Evolutionary conservation across 2,329 filamentous ascomycete species (phyloP).

Genomic region (Metarhizium guizhouense): DNA sequence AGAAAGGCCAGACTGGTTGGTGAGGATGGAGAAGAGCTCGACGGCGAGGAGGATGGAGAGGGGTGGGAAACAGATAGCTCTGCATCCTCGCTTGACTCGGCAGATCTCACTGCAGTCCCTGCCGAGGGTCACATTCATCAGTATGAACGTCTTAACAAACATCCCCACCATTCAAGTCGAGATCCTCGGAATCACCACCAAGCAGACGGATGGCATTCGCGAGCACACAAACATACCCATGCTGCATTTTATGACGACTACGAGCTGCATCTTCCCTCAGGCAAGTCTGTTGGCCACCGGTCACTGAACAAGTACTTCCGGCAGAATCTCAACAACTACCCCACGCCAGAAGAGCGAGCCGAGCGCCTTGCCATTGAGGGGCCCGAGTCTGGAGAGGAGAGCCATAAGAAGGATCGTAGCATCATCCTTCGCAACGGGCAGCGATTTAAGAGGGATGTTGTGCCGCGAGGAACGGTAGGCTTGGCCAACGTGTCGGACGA

Average conservation of each 20-base stretch:
- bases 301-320: slow-evolving; percentile 82
- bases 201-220: slow-evolving; percentile 71
- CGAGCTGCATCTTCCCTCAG: slow-evolving; percentile 86
- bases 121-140: slow-evolving; percentile 64
- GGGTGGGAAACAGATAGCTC: slow-evolving; percentile 96
- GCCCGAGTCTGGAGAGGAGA: slow-evolving; percentile 24
- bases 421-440: slow-evolving; percentile 7
- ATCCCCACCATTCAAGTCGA: slow-evolving; percentile 65
- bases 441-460: slow-evolving; percentile 43
- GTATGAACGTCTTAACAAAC: slow-evolving; percentile 62
- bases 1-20: slow-evolving; percentile 44
- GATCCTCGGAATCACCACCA: slow-evolving; percentile 67
- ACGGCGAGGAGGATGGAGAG: slow-evolving; percentile 54
- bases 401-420: slow-evolving; percentile 18
- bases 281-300: slow-evolving; percentile 81
- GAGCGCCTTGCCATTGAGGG: slow-evolving; percentile 55
- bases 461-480: slow-evolving; percentile 63
- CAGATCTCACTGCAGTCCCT: slow-evolving; percentile 71
- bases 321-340: slow-evolving; percentile 84
- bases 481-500: slow-evolving; percentile 70
- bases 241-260: slow-evolving; percentile 87
- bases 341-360: slow-evolving; percentile 66
- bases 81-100: slow-evolving; percentile 78
- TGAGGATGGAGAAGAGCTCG: slow-evolving; percentile 37
- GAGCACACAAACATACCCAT: slow-evolving; percentile 64